These are phyloP conservation scores for Lithocarpus polystachyus DNA, from an alignment of 306 rosid species.

Conservation along the genomic window DNA sequence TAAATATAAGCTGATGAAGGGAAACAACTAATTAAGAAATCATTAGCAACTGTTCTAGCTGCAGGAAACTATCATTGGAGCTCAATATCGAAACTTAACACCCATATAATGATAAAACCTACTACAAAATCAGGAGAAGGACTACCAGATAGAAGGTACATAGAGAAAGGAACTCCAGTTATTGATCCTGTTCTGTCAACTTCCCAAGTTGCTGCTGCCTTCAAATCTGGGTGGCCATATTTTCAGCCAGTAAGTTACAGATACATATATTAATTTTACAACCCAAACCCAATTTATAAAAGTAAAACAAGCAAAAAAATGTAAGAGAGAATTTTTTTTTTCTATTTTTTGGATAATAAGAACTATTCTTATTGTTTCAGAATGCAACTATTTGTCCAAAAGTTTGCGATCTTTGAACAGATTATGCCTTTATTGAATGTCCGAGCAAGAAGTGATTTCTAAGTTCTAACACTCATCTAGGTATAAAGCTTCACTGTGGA, in stretches of 20 bases:
- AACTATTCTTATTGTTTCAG: background rate
- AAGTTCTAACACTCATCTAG: background rate
- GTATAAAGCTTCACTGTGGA: background rate
- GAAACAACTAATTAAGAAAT: background rate
- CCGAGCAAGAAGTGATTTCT: background rate
- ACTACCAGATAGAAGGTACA: conserved; percentile 93
- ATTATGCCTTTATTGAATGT: background rate
- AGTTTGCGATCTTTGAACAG: background rate
- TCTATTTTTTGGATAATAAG: background rate
- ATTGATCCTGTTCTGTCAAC: conserved; percentile 71
- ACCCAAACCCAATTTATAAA: background rate
- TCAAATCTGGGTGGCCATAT: conserved; percentile 56
- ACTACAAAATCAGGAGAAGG: conserved; percentile 14
- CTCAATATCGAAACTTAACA: background rate
- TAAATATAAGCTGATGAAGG: background rate
- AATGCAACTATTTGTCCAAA: background rate
- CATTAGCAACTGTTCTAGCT: conserved; percentile 9
- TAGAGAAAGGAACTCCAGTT: conserved; percentile 69
- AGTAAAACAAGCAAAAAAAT: background rate
- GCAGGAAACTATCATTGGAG: background rate
- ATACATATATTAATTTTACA: background rate
- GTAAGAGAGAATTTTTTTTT: background rate
- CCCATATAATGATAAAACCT: background rate
- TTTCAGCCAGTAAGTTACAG: conserved; percentile 12
- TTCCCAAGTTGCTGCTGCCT: conserved; percentile 92